These are phyloP conservation scores for Coniella vitis DNA, from an alignment of 2,329 filamentous ascomycete species.

Conservation along the genomic window DNA sequence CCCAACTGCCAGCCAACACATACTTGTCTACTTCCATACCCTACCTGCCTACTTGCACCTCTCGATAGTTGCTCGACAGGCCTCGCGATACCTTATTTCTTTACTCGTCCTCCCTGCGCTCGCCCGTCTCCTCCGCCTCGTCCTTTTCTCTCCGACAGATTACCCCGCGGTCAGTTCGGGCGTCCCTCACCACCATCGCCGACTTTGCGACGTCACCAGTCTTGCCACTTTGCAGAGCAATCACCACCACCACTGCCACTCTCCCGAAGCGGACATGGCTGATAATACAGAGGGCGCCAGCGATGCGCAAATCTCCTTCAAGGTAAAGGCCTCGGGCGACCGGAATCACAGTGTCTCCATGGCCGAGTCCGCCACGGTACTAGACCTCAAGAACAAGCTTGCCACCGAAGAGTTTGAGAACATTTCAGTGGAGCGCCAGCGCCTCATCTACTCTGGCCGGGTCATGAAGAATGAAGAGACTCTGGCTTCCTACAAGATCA, in stretches of 20 bases:
- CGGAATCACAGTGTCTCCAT: conserved; percentile 79
- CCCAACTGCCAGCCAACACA: too few relatives aligned
- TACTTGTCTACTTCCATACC: too few relatives aligned
- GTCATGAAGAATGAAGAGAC: conserved; percentile 94
- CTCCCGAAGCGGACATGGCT: conserved; percentile 43
- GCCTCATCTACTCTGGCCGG: conserved; percentile 93
- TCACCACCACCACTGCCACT: neutral
- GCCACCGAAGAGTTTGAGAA: conserved; percentile 76
- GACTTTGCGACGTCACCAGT: conserved; percentile 8
- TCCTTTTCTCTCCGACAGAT: neutral
- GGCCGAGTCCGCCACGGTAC: conserved; percentile 65
- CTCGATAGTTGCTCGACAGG: too few relatives aligned
- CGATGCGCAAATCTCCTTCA: conserved; percentile 84
- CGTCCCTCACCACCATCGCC: neutral
- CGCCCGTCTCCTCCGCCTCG: neutral
- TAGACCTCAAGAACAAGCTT: conserved; percentile 85
- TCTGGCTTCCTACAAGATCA: conserved; percentile 84
- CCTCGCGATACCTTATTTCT: neutral
- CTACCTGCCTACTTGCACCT: too few relatives aligned
- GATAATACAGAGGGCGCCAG: conserved; percentile 54
- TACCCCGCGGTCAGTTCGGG: conserved; percentile 7
- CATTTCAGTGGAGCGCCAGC: conserved; percentile 79
- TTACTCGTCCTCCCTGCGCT: neutral
- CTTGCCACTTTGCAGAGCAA: neutral
- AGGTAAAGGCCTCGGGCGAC: conserved; percentile 94